phyloP scores from a whole-genome alignment of 345 rosid species.

The Eucalyptus fibrosa region DNA sequence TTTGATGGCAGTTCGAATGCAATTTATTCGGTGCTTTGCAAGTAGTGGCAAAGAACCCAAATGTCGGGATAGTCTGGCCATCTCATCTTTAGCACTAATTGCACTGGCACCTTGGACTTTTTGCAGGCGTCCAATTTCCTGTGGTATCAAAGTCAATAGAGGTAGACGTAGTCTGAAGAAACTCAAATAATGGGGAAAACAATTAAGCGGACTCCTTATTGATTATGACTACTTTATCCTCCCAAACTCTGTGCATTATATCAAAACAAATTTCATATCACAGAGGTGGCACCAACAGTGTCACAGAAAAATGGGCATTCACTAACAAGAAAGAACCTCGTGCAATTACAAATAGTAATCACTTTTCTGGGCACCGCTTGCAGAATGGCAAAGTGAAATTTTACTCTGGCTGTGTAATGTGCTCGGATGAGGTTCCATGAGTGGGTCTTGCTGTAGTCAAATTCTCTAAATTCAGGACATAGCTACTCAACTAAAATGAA shows the following conservation, averaged over 20 bases:
- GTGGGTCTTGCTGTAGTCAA: neutral
- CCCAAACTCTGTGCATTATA: too few relatives aligned
- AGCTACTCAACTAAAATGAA: neutral
- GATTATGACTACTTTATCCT: neutral
- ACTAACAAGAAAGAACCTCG: neutral
- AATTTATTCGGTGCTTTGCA: slow-evolving; percentile 91
- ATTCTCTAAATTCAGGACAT: neutral
- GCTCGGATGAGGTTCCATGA: neutral
- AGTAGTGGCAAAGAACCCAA: slow-evolving; percentile 80
- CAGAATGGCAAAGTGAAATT: neutral
- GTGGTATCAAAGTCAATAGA: neutral
- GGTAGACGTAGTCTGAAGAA: neutral
- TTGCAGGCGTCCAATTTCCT: slow-evolving; percentile 89
- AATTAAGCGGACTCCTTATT: neutral
- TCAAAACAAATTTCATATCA: neutral
- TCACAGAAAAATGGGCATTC: neutral
- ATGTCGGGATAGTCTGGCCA: slow-evolving; percentile 93
- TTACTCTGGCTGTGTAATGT: neutral
- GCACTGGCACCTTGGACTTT: slow-evolving; percentile 89
- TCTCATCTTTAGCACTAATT: slow-evolving; percentile 92
- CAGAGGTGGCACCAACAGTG: neutral
- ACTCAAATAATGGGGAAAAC: neutral
- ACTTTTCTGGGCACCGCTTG: neutral
- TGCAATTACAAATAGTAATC: neutral
- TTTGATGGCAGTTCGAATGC: slow-evolving; percentile 91